phyloP scores from a whole-genome alignment of 208 protist species.

The Kentomonas sorsogonicus region DNA sequence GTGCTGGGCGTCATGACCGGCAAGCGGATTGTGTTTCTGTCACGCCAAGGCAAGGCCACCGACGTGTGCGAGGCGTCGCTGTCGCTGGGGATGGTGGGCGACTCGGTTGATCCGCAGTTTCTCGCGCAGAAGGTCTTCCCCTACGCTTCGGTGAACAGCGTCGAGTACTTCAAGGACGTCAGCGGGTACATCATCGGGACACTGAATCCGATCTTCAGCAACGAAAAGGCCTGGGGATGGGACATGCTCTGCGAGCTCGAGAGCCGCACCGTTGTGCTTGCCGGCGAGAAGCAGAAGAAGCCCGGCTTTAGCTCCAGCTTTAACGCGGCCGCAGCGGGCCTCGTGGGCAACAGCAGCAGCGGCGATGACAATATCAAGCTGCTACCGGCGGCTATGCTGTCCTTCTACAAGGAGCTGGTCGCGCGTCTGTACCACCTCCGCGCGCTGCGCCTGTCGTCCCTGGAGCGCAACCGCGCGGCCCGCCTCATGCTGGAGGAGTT shows the following conservation, averaged over 20 bases:
- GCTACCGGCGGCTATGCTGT: slow-evolving; percentile 17
- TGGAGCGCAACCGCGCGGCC: slow-evolving; percentile 37
- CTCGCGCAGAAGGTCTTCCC: slow-evolving; percentile 71
- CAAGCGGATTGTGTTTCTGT: slow-evolving; percentile 76
- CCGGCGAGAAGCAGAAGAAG: slow-evolving; percentile 24
- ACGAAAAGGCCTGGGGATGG: slow-evolving; percentile 48
- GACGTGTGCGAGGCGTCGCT: slow-evolving; percentile 71
- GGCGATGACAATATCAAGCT: slow-evolving; percentile 15
- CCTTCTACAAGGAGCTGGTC: slow-evolving; percentile 36
- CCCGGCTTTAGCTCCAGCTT: slow-evolving; percentile 22
- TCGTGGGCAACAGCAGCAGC: slow-evolving; percentile 17
- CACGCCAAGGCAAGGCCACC: slow-evolving; percentile 40
- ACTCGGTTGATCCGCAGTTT: slow-evolving; percentile 56
- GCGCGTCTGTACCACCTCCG: slow-evolving; percentile 32
- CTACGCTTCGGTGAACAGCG: slow-evolving; percentile 65
- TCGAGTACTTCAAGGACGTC: slow-evolving; percentile 48
- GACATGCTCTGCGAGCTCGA: slow-evolving; percentile 74
- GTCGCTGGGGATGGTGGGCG: slow-evolving; percentile 57
- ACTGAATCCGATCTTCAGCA: slow-evolving; percentile 79
- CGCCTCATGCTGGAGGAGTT: slow-evolving; percentile 53
- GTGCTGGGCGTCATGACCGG: slow-evolving; percentile 52
- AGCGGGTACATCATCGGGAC: slow-evolving; percentile 76
- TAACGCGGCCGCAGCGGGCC: slow-evolving; percentile 23
- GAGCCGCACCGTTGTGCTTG: slow-evolving; percentile 30
- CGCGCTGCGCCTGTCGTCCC: slow-evolving; percentile 29